Evolutionary conservation across 2,329 filamentous ascomycete species (phyloP).

Genomic region (Stemphylium beticola): DNA sequence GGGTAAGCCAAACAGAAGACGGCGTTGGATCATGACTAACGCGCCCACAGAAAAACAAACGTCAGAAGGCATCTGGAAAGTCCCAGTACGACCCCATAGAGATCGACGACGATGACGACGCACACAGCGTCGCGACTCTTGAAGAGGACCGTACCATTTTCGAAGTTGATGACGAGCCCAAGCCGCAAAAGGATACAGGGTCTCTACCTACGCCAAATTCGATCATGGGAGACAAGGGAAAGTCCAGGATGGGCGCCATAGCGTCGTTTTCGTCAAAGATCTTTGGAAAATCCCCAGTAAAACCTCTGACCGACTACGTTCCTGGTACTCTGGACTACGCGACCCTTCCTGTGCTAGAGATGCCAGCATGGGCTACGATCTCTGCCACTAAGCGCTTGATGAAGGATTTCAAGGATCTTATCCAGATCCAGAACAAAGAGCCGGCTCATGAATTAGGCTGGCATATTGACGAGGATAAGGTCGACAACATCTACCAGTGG

Average conservation of each 20-base stretch:
- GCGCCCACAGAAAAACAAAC: constrained; percentile 27
- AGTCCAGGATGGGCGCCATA: constrained; percentile 32
- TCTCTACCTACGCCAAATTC: constrained; percentile 35
- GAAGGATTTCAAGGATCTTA: constrained; percentile 67
- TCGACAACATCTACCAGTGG: constrained; percentile 86
- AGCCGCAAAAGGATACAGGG: constrained; percentile 13
- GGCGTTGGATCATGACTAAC: constrained; percentile 11
- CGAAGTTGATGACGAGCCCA: constrained; percentile 25
- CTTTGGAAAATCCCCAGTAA: constrained; percentile 26
- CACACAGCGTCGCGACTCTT: constrained; percentile 57
- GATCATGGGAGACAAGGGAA: constrained; percentile 33
- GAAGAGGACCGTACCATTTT: constrained; percentile 57
- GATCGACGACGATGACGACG: constrained; percentile 49
- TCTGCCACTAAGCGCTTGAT: constrained; percentile 68
- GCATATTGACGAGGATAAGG: constrained; percentile 73
- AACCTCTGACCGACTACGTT: constrained; percentile 64
- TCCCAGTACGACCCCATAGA: constrained; percentile 47
- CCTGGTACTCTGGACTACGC: constrained; percentile 70
- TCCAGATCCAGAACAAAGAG: constrained; percentile 67
- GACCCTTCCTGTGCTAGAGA: constrained; percentile 67
- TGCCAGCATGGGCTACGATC: constrained; percentile 69
- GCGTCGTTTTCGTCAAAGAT: constrained; percentile 27
- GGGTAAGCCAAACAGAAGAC: constrained; percentile 7
- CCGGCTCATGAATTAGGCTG: constrained; percentile 75
- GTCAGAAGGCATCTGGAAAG: constrained; percentile 37